Base-by-base conservation (phyloP, 1,284 basidiomycete genomes). In the Ustilago vetiveriae region DNA sequence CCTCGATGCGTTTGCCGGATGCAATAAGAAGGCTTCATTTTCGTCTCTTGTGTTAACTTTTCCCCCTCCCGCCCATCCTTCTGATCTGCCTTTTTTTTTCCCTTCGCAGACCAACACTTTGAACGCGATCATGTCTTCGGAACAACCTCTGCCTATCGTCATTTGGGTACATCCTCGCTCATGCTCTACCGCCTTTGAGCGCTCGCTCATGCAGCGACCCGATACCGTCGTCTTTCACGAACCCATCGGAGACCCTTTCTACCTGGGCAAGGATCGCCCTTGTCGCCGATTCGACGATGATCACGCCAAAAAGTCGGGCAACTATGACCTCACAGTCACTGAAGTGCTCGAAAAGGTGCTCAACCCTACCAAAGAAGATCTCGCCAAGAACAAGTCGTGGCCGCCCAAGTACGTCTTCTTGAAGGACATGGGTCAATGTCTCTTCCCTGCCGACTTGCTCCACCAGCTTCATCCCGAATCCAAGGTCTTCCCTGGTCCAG, bases 351-450 rank as follows among this genome's bases (percentile, higher is more conserved):
- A 65, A 37, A 57, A 58, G 21, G 62, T 69, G 30, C 43, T 69
- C 47, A 69, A 64, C 33, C 66, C 66, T 16, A 66, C 53, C 29
- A 44, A 59, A 27, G 53, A 67, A 6, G 58, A 65, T 35, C 30
- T 65, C 17, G 40, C 67, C 36, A 63, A 60, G 19, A 40, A 44
- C 50, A 62, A 74, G 38, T 17, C 47, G 1, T 69, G 52, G 38
- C 58, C 63, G 3, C 67, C 59, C 54, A 69, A 69, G 46, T 78
- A 74, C 47, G 39, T 79, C 33, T 79, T 79, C 49, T 69, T 78
- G 56, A 79, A 78, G 57, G 78, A 79, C 38, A 79, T 79, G 78
- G 78, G 76, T 27, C 78, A 76, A 41, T 79, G 74, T 45, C 56
- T 77, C 38, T 75, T 79, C 63, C 48, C 67, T 11, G 62, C 60